phyloP scores from a whole-genome alignment of 768 basidiomycete species.

The Hygrocybe punicea region DNA sequence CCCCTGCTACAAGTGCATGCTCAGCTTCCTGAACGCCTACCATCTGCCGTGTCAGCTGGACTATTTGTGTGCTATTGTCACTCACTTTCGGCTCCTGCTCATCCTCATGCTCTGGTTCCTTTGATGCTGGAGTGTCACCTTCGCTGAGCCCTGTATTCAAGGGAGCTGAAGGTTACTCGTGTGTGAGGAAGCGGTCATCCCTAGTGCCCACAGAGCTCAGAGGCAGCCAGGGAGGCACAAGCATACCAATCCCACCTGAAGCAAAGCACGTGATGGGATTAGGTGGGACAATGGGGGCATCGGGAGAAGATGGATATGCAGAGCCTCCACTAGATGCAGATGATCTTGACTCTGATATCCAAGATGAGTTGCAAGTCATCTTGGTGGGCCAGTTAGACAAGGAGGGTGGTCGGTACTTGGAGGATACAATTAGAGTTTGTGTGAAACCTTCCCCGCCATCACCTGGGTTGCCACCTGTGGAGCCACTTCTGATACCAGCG shows the following conservation, averaged over 20 bases:
- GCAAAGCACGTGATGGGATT: conserved; percentile 60
- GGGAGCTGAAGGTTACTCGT: conserved; percentile 21
- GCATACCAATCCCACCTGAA: conserved; percentile 45
- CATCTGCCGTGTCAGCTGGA: conserved; percentile 18
- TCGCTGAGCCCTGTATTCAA: conserved; percentile 37
- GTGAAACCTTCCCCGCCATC: conserved; percentile 27
- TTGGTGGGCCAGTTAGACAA: conserved; percentile 41
- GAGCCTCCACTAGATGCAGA: conserved; percentile 50
- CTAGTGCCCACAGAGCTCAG: conserved; percentile 17
- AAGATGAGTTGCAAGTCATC: conserved; percentile 68
- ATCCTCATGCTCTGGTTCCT: conserved; percentile 18
- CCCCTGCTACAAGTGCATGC: background rate
- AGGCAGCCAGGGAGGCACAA: background rate
- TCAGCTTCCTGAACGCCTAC: conserved; percentile 22
- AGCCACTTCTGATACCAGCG: conserved; percentile 34
- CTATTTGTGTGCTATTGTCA: conserved; percentile 39
- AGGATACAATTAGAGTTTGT: conserved; percentile 35
- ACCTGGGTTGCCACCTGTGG: conserved; percentile 43
- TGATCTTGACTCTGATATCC: conserved; percentile 78
- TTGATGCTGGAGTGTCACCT: conserved; percentile 16
- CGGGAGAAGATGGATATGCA: conserved; percentile 37
- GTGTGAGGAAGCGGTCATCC: conserved; percentile 25
- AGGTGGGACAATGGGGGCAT: conserved; percentile 65
- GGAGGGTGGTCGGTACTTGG: conserved; percentile 27
- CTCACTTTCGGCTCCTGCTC: conserved; percentile 36